Percentiles rank a stretch among this genome's conserved stretches.
phyloP scores from a whole-genome alignment of 345 rosid genomes.

The Arabis alpina region DNA sequence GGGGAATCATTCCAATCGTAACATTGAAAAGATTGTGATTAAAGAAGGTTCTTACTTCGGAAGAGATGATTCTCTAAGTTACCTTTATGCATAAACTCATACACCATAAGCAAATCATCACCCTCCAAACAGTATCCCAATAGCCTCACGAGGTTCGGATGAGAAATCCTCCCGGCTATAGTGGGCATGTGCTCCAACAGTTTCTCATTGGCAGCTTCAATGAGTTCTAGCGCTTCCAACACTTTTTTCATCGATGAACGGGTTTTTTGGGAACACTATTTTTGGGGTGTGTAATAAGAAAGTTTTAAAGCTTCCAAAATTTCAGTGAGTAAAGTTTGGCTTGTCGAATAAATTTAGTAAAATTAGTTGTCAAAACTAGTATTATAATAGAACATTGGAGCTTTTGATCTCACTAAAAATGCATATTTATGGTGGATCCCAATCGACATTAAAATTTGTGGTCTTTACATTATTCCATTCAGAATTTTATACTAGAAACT shows the following conservation, averaged over 20 bases:
- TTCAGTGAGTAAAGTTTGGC: no score
- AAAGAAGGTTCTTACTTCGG: slow-evolving; percentile 57
- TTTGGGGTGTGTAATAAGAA: no score
- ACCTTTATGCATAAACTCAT: slow-evolving; percentile 93
- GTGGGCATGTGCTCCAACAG: slow-evolving; percentile 51
- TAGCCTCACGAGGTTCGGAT: slow-evolving; percentile 85
- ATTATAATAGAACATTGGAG: no score
- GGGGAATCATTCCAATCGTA: no score
- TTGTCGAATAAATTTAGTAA: no score
- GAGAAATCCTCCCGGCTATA: slow-evolving; percentile 82
- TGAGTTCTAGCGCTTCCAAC: slow-evolving; percentile 59
- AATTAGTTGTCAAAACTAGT: no score
- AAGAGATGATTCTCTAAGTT: slow-evolving; percentile 94
- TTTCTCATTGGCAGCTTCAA: slow-evolving; percentile 42
- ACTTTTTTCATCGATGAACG: slow-evolving; percentile 92
- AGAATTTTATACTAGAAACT: no score
- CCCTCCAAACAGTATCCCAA: slow-evolving; percentile 85
- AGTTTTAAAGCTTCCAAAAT: no score
- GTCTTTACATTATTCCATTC: no score
- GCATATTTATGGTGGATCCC: no score
- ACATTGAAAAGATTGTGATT: background rate
- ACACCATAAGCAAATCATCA: slow-evolving; percentile 78
- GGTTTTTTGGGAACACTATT: slow-evolving; percentile 49
- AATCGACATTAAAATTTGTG: no score
- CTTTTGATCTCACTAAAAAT: no score